Evolutionary conservation across 2,329 filamentous ascomycete genomes (phyloP).

Genomic region (Exophiala dermatitidis): DNA sequence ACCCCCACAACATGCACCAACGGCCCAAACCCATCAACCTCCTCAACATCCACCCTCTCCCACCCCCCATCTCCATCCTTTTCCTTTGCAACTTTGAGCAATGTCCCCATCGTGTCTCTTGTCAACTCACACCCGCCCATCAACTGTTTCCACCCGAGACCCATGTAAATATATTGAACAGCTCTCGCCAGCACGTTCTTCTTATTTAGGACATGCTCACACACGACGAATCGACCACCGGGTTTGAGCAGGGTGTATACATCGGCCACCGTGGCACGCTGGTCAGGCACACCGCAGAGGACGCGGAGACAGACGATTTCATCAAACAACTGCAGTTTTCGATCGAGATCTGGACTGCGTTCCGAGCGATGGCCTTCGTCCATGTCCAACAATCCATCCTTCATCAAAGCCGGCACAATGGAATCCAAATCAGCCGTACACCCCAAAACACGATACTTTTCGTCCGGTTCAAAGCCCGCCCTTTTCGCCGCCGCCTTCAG

Average conservation of each 20-base stretch:
- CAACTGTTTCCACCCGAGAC: constrained; percentile 45
- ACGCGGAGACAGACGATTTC: constrained; percentile 49
- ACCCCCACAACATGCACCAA: not conserved
- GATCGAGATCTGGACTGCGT: too few species aligned
- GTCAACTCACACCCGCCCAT: constrained; percentile 45
- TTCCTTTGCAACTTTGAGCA: constrained; percentile 10
- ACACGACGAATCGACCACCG: constrained; percentile 48
- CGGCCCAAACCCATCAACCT: not conserved
- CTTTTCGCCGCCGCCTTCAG: constrained; percentile 34
- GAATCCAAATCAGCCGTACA: constrained; percentile 43
- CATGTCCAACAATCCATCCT: constrained; percentile 34
- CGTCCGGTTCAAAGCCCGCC: constrained; percentile 28
- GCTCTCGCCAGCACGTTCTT: constrained; percentile 40
- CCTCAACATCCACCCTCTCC: constrained; percentile 5
- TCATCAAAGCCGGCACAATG: constrained; percentile 40
- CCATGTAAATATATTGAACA: constrained; percentile 41
- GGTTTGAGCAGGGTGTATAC: constrained; percentile 48
- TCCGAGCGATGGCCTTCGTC: constrained; percentile 24
- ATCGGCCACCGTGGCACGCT: constrained; percentile 39
- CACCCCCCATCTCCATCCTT: constrained; percentile 6
- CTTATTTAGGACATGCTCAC: constrained; percentile 49
- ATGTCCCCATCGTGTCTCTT: constrained; percentile 7
- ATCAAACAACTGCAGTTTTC: constrained; percentile 40
- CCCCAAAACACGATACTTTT: constrained; percentile 44
- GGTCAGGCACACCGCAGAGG: constrained; percentile 47